Evolutionary conservation across 148 eudicot genomes (phyloP), one percentile per base, ranked within the genome.

Genomic region (Cornus suecica): DNA sequence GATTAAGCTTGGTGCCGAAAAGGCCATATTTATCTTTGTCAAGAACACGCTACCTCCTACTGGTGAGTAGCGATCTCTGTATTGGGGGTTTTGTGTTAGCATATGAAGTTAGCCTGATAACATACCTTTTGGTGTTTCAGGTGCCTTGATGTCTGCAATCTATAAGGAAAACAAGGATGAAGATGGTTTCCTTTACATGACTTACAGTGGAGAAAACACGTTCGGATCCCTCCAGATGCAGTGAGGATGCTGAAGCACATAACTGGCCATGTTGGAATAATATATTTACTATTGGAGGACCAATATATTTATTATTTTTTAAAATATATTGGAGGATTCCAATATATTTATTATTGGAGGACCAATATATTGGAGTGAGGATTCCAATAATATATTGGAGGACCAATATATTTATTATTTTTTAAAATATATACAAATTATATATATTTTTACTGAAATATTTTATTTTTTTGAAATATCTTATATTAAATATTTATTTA

Each of bases 151-250:
- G 88, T 88, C 87, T 83, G 82, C 87, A 42, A 81, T 86, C 29
- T 88, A 88, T 6, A 88, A 88, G 78, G 91, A 88, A 81, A 60
- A 85, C 88, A 83, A 86, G 85, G 91, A 88, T 74, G 91, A 87
- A 70, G 90, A 87, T 60, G 90, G 90, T 4, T 87, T 87, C 72
- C 90, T 87, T 15, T 87, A 87, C 82, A 81, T 85, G 90, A 85
- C 80, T 63, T 87, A 85, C 85, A 85, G 88, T 63, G 88, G 90
- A 0, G 88, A 87, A 77, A 87, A 83, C 80, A 85, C 90, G 1
- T 87, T 87, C 56, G 90, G 90, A 28, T 76, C 73, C 72, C 61
- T 68, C 71, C 54, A 10, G 65, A 13, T 22, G 22, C 28, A 45
- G 64, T 58, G 52, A n/a, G n/a, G n/a, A 29, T 7, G 30, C 60